Conservation (phyloP, 345 rosid species). For the Lenwebbia sp. region DNA sequence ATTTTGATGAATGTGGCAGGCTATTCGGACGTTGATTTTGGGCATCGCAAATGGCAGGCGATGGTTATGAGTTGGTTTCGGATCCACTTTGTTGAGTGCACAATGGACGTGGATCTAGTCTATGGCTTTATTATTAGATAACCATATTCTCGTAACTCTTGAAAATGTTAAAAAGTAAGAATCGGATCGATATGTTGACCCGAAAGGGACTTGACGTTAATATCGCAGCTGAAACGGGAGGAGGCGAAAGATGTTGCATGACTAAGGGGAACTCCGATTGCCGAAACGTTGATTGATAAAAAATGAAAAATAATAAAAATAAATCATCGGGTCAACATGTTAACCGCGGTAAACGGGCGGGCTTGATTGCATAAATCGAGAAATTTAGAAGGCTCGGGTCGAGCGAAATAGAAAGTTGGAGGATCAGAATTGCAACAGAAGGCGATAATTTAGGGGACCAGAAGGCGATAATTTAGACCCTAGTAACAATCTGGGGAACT, state of each 20-base stretch:
- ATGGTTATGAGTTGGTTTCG: neutral
- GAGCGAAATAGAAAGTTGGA: neutral
- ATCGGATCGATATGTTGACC: neutral
- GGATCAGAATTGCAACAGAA: neutral
- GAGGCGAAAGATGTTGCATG: neutral
- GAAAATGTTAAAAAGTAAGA: neutral
- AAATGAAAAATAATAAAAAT: too few relatives aligned
- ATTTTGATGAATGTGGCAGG: neutral
- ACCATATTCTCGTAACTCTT: accelerated
- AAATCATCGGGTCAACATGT: neutral
- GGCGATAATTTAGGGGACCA: neutral
- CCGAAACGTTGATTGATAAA: neutral
- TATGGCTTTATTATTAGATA: neutral
- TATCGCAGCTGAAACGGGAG: too few relatives aligned
- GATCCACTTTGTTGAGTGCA: neutral
- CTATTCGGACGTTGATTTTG: neutral
- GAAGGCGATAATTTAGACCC: neutral
- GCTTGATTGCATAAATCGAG: neutral
- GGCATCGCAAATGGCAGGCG: neutral
- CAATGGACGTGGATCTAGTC: neutral
- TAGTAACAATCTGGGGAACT: neutral
- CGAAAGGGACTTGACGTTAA: accelerated
- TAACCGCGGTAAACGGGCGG: neutral
- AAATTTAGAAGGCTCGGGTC: neutral
- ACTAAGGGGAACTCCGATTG: neutral